These are phyloP conservation scores for Sordariomycetes sp. DNA, from an alignment of 2,329 filamentous ascomycete species.

Conservation along the genomic window DNA sequence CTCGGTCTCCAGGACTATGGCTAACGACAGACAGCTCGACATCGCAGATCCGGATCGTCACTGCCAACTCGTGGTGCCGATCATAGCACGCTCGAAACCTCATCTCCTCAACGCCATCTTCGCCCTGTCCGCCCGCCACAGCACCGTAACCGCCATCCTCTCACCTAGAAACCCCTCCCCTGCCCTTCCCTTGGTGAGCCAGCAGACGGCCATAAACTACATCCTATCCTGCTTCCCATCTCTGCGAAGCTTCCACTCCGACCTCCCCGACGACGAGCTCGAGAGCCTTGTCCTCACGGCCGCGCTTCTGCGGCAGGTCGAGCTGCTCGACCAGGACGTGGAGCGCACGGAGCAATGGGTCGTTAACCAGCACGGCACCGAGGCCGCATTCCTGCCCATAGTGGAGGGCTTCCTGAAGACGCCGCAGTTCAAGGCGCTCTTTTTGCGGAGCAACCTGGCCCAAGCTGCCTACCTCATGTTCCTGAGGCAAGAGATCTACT, in stretches of 20 bases:
- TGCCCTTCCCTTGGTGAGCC: too few relatives aligned
- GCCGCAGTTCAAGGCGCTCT: conserved; percentile 22
- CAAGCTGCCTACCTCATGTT: conserved; percentile 32
- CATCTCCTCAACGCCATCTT: conserved; percentile 28
- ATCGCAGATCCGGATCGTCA: conserved; percentile 27
- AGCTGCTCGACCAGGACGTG: conserved; percentile 29
- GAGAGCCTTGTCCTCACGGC: conserved; percentile 29
- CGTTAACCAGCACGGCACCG: neutral
- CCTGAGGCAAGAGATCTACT: conserved; percentile 28
- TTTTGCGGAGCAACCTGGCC: conserved; percentile 23
- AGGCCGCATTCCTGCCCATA: conserved; percentile 29
- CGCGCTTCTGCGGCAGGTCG: conserved; percentile 27
- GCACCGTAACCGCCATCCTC: conserved; percentile 8
- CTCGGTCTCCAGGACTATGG: neutral
- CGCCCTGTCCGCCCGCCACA: conserved; percentile 26
- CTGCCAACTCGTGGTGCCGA: conserved; percentile 26
- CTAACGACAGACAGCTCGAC: conserved; percentile 18
- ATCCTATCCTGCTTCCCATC: conserved; percentile 28
- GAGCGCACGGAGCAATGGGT: conserved; percentile 8
- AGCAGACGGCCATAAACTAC: conserved; percentile 30
- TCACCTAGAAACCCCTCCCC: conserved; percentile 13
- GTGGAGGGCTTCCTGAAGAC: conserved; percentile 28
- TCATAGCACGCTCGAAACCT: conserved; percentile 21
- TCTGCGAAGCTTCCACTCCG: conserved; percentile 23
- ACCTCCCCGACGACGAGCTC: conserved; percentile 25